phyloP scores from a whole-genome alignment of 228 moss, liverwort and hornwort genomes.

The Sphagnum fallax region DNA sequence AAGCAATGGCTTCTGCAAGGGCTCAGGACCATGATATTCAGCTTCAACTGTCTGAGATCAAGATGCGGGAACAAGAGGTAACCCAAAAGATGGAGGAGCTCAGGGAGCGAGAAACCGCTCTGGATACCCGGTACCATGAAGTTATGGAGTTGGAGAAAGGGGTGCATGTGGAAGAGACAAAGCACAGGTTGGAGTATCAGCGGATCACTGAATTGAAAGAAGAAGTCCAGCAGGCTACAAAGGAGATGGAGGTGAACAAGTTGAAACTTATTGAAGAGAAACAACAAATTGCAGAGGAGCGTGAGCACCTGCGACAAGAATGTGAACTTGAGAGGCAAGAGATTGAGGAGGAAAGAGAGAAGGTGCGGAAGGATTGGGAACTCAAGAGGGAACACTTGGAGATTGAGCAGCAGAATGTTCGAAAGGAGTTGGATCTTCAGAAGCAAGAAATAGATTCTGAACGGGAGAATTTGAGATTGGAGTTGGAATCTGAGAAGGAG shows the following conservation, averaged over 20 bases:
- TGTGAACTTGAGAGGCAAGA: conserved; percentile 71
- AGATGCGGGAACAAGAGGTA: conserved; percentile 45
- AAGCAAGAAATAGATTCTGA: conserved; percentile 49
- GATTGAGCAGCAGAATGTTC: conserved; percentile 32
- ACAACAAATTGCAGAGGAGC: conserved; percentile 54
- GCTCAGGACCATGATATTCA: conserved; percentile 45
- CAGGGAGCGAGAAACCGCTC: conserved; percentile 44
- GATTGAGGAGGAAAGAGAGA: conserved; percentile 62
- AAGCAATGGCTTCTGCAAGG: conserved; percentile 29
- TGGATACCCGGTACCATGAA: conserved; percentile 56
- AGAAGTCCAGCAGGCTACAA: conserved; percentile 46
- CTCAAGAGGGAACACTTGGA: conserved; percentile 52
- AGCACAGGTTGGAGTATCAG: conserved; percentile 46
- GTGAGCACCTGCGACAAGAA: conserved; percentile 67
- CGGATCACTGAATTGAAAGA: conserved; percentile 49
- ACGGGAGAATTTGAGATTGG: conserved; percentile 35
- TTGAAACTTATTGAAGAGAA: conserved; percentile 49
- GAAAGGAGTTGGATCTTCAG: conserved; percentile 49
- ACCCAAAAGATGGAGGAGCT: conserved; percentile 37
- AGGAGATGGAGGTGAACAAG: conserved; percentile 51
- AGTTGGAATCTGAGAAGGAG: conserved; percentile 24
- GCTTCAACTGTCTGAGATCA: conserved; percentile 37
- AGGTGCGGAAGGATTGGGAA: conserved; percentile 61
- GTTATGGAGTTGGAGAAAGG: conserved; percentile 55
- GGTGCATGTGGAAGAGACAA: conserved; percentile 49